A percentile compares a stretch with the other conserved stretches of the same genome.
Evolutionary conservation across 2,329 filamentous ascomycete species (phyloP).

Genomic region (Fusarium pseudograminearum): DNA sequence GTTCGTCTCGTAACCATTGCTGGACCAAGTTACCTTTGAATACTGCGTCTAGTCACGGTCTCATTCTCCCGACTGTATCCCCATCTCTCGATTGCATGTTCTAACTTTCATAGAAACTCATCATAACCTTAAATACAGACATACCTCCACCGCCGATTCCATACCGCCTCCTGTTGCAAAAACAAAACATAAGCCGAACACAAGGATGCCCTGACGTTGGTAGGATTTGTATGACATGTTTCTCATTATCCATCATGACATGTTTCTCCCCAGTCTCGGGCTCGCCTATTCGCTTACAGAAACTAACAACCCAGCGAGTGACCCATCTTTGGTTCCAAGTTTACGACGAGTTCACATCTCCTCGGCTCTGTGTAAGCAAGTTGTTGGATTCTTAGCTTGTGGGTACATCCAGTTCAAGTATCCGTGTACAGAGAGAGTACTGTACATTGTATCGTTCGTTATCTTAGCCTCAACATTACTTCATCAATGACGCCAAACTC

Average conservation of each 20-base stretch:
- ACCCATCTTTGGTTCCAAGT: constrained; percentile 20
- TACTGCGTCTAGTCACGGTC: not conserved
- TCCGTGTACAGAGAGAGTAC: not conserved
- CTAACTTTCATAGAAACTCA: not conserved
- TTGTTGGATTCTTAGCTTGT: not conserved
- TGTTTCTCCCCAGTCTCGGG: constrained; percentile 8
- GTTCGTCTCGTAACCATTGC: not conserved
- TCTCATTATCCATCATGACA: constrained; percentile 22
- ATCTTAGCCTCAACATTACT: not conserved
- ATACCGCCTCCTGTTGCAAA: constrained; percentile 10
- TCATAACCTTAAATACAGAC: not conserved
- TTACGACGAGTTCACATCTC: not conserved
- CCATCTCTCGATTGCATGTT: not conserved
- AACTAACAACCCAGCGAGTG: not conserved
- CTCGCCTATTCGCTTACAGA: constrained; percentile 20
- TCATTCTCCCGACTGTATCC: constrained; percentile 5
- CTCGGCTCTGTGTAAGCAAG: not conserved
- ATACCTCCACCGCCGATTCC: not conserved
- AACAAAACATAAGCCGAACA: not conserved
- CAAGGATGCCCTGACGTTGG: constrained; percentile 26
- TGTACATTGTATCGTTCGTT: not conserved
- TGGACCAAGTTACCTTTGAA: not conserved
- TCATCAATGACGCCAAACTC: constrained; percentile 31
- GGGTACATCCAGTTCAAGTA: not conserved
- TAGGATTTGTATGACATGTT: not conserved